Evolutionary conservation across 345 rosid species (phyloP).

Genomic region (Erodium maritimum): DNA sequence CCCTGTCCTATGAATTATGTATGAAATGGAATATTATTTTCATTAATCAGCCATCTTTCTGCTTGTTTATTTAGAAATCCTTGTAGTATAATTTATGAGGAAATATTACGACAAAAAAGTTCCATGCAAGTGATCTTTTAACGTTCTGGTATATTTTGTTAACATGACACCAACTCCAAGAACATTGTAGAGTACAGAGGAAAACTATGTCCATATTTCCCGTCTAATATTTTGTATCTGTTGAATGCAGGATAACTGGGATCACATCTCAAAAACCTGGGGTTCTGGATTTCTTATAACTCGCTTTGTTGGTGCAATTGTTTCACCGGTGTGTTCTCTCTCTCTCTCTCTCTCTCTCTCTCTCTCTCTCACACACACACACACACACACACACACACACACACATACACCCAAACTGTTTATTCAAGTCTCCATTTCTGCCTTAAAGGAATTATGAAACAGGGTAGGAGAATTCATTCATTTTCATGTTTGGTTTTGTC

Average conservation of each 20-base stretch:
- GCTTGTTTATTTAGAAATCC: not conserved
- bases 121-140: not conserved
- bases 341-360: too few relatives aligned
- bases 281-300: slow-evolving; percentile 67
- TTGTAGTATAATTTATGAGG: not conserved
- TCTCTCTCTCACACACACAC: not conserved
- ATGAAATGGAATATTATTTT: too few relatives aligned
- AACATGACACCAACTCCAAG: too few relatives aligned
- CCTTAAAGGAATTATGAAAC: not conserved
- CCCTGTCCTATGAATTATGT: too few relatives aligned
- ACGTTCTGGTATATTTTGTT: too few relatives aligned
- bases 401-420: not conserved
- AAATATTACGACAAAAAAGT: not conserved
- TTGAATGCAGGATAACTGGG: slow-evolving; percentile 59
- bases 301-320: slow-evolving; percentile 54
- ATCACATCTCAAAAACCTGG: slow-evolving; percentile 44
- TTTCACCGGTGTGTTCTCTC: slow-evolving; percentile 55
- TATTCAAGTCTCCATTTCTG: not conserved
- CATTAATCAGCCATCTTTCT: not conserved
- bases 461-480: not conserved
- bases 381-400: not conserved
- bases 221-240: not conserved
- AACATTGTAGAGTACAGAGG: not conserved
- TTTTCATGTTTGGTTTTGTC: slow-evolving; percentile 6
- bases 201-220: not conserved